These are phyloP conservation scores for Acrocalymma vagum DNA, from an alignment of 2,329 filamentous ascomycete genomes.

Conservation along the genomic window DNA sequence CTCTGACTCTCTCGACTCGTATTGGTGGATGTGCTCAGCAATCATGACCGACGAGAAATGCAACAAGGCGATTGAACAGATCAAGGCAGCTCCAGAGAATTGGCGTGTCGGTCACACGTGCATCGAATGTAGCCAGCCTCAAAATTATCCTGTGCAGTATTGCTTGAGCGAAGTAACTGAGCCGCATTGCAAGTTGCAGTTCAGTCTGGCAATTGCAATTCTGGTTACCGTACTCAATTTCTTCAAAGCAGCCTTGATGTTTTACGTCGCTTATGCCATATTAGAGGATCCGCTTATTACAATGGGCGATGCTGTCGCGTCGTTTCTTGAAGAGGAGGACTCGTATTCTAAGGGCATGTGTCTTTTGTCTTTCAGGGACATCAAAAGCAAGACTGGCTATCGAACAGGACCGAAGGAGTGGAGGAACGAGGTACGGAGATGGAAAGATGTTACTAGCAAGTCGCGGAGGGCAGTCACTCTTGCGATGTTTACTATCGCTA, in stretches of 20 bases:
- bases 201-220: slow-evolving; percentile 32
- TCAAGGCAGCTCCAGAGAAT: slow-evolving; percentile 1
- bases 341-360: slow-evolving; percentile 20
- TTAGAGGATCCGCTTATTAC: slow-evolving; percentile 30
- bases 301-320: slow-evolving; percentile 28
- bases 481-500: slow-evolving; percentile 10
- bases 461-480: slow-evolving; percentile 13
- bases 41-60: not conserved
- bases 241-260: slow-evolving; percentile 18
- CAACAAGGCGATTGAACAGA: slow-evolving; percentile 1
- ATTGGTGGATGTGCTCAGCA: slow-evolving; percentile 18
- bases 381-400: slow-evolving; percentile 6
- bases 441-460: slow-evolving; percentile 21
- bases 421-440: slow-evolving; percentile 9
- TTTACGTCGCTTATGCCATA: slow-evolving; percentile 19
- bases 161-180: slow-evolving; percentile 27
- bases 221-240: slow-evolving; percentile 15
- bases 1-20: slow-evolving; percentile 1
- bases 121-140: not conserved
- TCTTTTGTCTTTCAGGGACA: slow-evolving; percentile 13
- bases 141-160: slow-evolving; percentile 16
- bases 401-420: slow-evolving; percentile 12
- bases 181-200: slow-evolving; percentile 34
- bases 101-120: slow-evolving; percentile 13
- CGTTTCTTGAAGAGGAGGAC: slow-evolving; percentile 24